Conservation (phyloP, 768 basidiomycete species). For the Russula sp. region DNA sequence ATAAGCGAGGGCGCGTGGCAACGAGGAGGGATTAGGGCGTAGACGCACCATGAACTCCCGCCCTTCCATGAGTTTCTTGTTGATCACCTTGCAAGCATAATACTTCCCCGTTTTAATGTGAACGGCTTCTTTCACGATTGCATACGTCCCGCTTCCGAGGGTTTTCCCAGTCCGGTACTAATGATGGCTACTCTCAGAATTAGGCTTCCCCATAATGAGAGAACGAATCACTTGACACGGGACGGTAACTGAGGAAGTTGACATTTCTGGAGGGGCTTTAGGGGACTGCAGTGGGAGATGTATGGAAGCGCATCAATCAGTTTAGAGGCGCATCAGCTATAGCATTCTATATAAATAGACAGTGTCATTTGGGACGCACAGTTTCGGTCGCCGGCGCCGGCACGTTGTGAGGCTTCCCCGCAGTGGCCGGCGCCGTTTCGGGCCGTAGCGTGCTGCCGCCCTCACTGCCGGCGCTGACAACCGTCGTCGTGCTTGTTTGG, state of each 20-base stretch:
- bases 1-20: background rate
- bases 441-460: background rate
- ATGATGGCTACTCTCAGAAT: constrained; percentile 1
- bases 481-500: background rate
- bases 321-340: background rate
- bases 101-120: constrained; percentile 90
- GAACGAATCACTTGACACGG: constrained; percentile 37
- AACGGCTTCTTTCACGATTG: constrained; percentile 92
- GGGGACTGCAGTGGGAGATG: background rate
- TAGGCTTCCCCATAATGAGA: background rate
- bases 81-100: constrained; percentile 99
- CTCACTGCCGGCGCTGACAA: background rate
- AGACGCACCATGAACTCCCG: constrained; percentile 87
- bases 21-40: background rate
- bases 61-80: constrained; percentile 98
- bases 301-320: background rate
- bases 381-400: constrained; percentile 14
- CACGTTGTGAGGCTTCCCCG: background rate
- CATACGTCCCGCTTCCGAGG: constrained; percentile 88
- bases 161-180: constrained; percentile 87
- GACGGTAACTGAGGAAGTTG: constrained; percentile 32
- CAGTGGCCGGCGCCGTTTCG: constrained; percentile 10
- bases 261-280: constrained; percentile 23
- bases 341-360: background rate
- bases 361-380: constrained; percentile 6